These are phyloP conservation scores for Aquilaria yunnanensis DNA, from an alignment of 345 rosid genomes.

Conservation along the genomic window DNA sequence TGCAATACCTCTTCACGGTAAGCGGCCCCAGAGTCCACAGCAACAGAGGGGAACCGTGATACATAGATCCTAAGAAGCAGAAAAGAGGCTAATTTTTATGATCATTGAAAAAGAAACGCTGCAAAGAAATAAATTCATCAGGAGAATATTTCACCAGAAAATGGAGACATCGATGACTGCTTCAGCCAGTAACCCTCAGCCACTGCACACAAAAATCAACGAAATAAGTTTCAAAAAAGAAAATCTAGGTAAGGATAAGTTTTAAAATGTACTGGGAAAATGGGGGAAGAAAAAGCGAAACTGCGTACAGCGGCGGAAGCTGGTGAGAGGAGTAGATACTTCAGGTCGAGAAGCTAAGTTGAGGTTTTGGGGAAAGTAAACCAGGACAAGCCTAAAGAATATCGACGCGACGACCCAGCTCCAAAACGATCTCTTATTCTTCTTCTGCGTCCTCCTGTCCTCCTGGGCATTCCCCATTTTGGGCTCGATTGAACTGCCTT, in stretches of 20 bases:
- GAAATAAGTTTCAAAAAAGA: background rate
- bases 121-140: background rate
- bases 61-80: conserved; percentile 72
- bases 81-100: conserved; percentile 4
- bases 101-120: too few species aligned
- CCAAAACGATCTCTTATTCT: conserved; percentile 39
- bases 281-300: conserved; percentile 10
- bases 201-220: conserved; percentile 33
- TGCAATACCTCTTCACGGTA: conserved; percentile 51
- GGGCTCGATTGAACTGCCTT: too few species aligned
- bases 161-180: conserved; percentile 87
- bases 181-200: conserved; percentile 98
- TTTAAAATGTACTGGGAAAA: background rate
- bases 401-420: conserved; percentile 42
- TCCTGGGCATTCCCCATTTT: background rate
- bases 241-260: background rate
- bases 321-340: conserved; percentile 91
- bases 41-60: conserved; percentile 89
- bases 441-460: conserved; percentile 16
- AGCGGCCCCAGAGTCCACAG: conserved; percentile 82
- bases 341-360: conserved; percentile 84
- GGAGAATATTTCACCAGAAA: conserved; percentile 43
- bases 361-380: conserved; percentile 53
- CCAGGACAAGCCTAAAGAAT: conserved; percentile 40
- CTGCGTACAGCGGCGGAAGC: conserved; percentile 80